A percentile compares a stretch with the other conserved stretches of the same genome.
Evolutionary conservation across 108 stramenopile genomes (phyloP).

Genomic region (Skeletonema tropicum): DNA sequence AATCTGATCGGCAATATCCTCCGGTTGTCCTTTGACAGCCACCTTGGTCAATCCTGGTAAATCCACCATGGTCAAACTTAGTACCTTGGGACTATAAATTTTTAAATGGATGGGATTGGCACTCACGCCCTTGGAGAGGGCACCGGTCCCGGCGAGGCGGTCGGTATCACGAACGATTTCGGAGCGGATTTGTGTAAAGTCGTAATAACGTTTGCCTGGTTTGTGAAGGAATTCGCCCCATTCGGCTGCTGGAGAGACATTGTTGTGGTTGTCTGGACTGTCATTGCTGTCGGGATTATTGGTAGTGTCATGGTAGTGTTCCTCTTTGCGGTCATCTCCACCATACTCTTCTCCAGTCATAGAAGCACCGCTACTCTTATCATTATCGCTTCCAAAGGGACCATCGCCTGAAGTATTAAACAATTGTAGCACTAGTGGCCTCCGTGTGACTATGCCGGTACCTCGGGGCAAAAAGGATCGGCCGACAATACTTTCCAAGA

Average conservation of each 20-base stretch:
- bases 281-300: not conserved
- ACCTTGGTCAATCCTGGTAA: slow-evolving; percentile 96
- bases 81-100: slow-evolving; percentile 92
- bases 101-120: slow-evolving; percentile 93
- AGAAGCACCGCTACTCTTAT: not conserved
- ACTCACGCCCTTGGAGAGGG: slow-evolving; percentile 88
- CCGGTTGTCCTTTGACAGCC: slow-evolving; percentile 96
- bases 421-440: slow-evolving; percentile 93
- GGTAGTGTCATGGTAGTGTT: not conserved
- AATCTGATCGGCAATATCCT: slow-evolving; percentile 93
- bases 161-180: slow-evolving; percentile 97
- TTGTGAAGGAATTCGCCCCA: slow-evolving; percentile 98
- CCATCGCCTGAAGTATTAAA: slow-evolving; percentile 63
- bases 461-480: slow-evolving; percentile 95
- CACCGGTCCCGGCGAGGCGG: slow-evolving; percentile 79
- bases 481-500: slow-evolving; percentile 95
- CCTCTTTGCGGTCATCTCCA: slow-evolving; percentile 16
- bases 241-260: slow-evolving; percentile 31
- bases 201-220: slow-evolving; percentile 83
- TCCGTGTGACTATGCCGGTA: slow-evolving; percentile 96
- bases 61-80: slow-evolving; percentile 98
- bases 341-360: slow-evolving; percentile 9
- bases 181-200: slow-evolving; percentile 88
- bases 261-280: not conserved
- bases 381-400: not conserved